Evolutionary conservation across 495 filamentous ascomycete species (phyloP).

Genomic region (Geopyxis carbonaria): DNA sequence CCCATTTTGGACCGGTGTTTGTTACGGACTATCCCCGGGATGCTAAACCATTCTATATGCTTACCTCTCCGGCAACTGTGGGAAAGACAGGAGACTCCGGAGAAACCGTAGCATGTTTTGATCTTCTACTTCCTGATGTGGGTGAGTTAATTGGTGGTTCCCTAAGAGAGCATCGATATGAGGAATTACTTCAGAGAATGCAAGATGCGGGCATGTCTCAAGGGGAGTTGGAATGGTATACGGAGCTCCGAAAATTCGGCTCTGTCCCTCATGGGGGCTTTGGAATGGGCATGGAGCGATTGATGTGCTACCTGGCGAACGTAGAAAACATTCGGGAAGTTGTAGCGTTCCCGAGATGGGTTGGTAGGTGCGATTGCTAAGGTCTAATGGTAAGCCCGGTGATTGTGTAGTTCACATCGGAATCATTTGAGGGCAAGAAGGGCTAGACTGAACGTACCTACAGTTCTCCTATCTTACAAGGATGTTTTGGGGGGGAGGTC

Average conservation of each 20-base stretch:
- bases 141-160: slow-evolving; percentile 88
- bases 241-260: slow-evolving; percentile 86
- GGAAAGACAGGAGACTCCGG: too few species aligned
- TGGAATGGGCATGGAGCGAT: slow-evolving; percentile 80
- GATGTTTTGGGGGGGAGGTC: too few species aligned
- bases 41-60: slow-evolving; percentile 96
- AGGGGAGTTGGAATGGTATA: slow-evolving; percentile 88
- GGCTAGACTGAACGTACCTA: too few species aligned
- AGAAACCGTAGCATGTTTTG: slow-evolving; percentile 79
- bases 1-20: slow-evolving; percentile 59
- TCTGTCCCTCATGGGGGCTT: slow-evolving; percentile 93
- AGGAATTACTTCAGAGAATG: slow-evolving; percentile 59
- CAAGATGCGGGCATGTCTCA: slow-evolving; percentile 36
- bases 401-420: too few species aligned
- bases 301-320: slow-evolving; percentile 72
- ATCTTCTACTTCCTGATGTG: slow-evolving; percentile 75
- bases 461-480: too few species aligned
- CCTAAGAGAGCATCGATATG: slow-evolving; percentile 73
- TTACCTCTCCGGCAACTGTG: slow-evolving; percentile 22
- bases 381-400: too few species aligned
- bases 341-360: slow-evolving; percentile 77
- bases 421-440: too few species aligned
- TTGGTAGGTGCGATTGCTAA: slow-evolving; percentile 79
- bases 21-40: slow-evolving; percentile 76
- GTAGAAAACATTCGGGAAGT: slow-evolving; percentile 72